Evolutionary conservation across 1,284 basidiomycete species (phyloP), one percentile per base, ranked within the genome.

Genomic region (Rhodotorula sp.): DNA sequence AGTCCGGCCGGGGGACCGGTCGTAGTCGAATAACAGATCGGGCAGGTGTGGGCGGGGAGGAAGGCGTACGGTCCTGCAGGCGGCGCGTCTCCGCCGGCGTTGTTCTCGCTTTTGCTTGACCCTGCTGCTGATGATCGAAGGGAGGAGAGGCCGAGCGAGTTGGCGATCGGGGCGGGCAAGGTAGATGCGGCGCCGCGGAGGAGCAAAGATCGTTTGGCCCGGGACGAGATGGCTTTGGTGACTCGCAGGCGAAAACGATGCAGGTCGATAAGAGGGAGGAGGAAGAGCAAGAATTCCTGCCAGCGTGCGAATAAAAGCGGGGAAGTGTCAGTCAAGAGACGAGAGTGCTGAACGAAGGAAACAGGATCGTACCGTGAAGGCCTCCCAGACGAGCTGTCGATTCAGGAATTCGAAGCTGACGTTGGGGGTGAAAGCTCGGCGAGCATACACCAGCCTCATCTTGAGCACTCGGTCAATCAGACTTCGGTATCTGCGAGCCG

Each of bases 331-430:
- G 49, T 2, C 12, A 16, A 66, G 62, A 2, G 18, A 16, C 8
- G 19, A n/a, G 49, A 15, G 1, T 38, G 28, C 10, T 16, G 8
- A 54, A 26, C 3, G 47, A 19, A 47, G n/a, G 56, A 45, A 21
- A 52, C 8, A 38, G 28, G 15, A 23, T 62, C 61, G 23, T 14
- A 78, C 79, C 50, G 95, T 99, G 81, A 99, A 95, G 1, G 93
- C 91, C 80, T 95, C 92, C 97, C 97, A 99, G 65, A 99, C 95
- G 85, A 99, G 91, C 82, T 99, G 97, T 68, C 97, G 90, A 78
- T 99, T 98, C 89, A 99, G 93, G 79, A 95, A 99, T 80, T 99
- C 97, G 81, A 98, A 99, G 78, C 92, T 95, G 63, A 99, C 91
- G 78, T 95, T 90, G 21, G 91, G 87, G 71, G 87, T 88, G 62